Percentiles rank a stretch among this genome's conserved stretches.
These are phyloP conservation scores for Desmodesmus armatus DNA, from an alignment of 139 green algal genomes.

Conservation along the genomic window DNA sequence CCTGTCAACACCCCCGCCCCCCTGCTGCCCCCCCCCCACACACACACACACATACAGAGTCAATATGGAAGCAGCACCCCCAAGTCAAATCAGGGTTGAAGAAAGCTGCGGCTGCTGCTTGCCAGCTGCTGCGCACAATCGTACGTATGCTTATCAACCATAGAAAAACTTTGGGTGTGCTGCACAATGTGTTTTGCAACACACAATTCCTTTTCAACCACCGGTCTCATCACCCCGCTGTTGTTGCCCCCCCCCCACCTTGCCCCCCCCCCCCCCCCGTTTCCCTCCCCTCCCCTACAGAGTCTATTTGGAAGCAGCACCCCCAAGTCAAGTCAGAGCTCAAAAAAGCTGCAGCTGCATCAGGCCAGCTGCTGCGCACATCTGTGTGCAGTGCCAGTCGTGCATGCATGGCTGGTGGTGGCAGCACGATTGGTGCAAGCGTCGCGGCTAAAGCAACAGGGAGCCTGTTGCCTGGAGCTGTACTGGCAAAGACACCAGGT, in stretches of 20 bases:
- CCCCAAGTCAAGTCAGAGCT: constrained; percentile 10
- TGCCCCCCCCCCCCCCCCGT: not conserved
- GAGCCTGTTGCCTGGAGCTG: not conserved
- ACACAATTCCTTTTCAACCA: not conserved
- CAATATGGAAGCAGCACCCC: constrained; percentile 7
- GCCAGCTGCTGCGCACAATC: not conserved
- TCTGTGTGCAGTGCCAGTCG: constrained; percentile 42
- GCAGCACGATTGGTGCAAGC: not conserved
- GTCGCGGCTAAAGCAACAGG: not conserved
- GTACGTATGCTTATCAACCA: not conserved
- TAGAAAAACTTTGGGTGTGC: too few species aligned
- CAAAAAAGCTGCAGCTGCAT: not conserved
- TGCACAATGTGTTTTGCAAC: not conserved
- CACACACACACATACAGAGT: not conserved
- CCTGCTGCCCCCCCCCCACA: not conserved
- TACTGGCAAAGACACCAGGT: not conserved
- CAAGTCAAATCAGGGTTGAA: not conserved
- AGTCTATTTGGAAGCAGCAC: constrained; percentile 5
- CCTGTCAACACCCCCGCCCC: not conserved
- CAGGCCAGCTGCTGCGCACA: constrained; percentile 9
- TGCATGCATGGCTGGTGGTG: constrained; percentile 41
- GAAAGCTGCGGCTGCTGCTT: not conserved
- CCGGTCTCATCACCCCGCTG: too few species aligned
- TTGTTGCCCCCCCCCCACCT: not conserved
- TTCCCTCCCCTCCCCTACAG: not conserved